Conservation (phyloP, 108 stramenopile species). For the Cyclotella choctawhatcheeana region DNA sequence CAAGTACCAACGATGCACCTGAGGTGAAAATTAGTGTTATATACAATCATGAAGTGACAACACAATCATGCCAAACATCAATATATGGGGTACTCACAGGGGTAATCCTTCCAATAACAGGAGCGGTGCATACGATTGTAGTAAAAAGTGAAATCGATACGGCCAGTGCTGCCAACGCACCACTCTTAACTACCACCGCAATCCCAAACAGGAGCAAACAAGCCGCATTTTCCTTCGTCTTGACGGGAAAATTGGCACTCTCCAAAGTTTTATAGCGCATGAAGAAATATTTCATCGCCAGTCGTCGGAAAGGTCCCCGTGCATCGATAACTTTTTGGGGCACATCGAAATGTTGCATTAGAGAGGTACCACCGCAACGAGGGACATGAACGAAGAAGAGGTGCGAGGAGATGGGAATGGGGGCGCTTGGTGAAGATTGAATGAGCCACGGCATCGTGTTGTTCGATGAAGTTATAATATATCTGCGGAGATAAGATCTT, state of each 20-base stretch:
- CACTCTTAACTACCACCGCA: background rate
- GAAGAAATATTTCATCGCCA: conserved; percentile 66
- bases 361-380: conserved; percentile 63
- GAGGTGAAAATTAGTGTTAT: too few species aligned
- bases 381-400: conserved; percentile 73
- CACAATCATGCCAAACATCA: too few species aligned
- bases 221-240: conserved; percentile 41
- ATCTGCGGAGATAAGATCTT: too few species aligned
- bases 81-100: too few species aligned
- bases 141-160: conserved; percentile 47
- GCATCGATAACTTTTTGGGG: conserved; percentile 51
- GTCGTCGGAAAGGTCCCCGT: background rate
- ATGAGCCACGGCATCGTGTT: conserved; percentile 49
- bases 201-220: conserved; percentile 16
- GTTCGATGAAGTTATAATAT: too few species aligned
- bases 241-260: conserved; percentile 62
- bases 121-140: conserved; percentile 62
- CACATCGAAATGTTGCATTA: conserved; percentile 61
- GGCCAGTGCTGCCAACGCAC: conserved; percentile 11
- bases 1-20: conserved; percentile 55
- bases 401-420: conserved; percentile 20
- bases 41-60: too few species aligned
- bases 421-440: conserved; percentile 23
- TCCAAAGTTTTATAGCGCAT: conserved; percentile 57
- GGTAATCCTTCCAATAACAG: conserved; percentile 53